These are phyloP conservation scores for Puccinia polysora DNA, from an alignment of 1,284 basidiomycete species.

Conservation along the genomic window DNA sequence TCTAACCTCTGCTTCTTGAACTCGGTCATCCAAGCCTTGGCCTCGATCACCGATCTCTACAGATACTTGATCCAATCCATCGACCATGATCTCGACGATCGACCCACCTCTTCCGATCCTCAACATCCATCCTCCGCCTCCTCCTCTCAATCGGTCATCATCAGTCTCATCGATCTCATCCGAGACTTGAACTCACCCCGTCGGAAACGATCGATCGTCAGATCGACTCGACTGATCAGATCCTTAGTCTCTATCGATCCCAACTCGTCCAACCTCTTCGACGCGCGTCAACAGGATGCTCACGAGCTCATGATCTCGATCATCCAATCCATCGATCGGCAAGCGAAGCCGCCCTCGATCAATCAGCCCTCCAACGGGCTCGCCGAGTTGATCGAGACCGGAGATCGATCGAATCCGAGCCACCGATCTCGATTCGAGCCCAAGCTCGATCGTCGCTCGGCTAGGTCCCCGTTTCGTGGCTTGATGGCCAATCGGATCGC, in stretches of 20 bases:
- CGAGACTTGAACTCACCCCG: constrained; percentile 8
- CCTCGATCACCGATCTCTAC: constrained; percentile 71
- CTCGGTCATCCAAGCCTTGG: constrained; percentile 81
- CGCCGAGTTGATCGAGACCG: constrained; percentile 56
- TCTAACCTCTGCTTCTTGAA: constrained; percentile 95
- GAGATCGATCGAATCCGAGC: constrained; percentile 37
- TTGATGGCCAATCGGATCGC: constrained; percentile 74
- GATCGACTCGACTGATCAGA: constrained; percentile 38
- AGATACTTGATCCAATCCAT: constrained; percentile 65
- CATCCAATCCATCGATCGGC: constrained; percentile 77
- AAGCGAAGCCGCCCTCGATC: constrained; percentile 62
- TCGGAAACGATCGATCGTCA: constrained; percentile 62
- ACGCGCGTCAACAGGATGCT: constrained; percentile 87
- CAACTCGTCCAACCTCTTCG: constrained; percentile 66
- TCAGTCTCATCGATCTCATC: constrained; percentile 61
- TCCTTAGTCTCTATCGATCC: constrained; percentile 46
- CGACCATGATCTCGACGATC: constrained; percentile 53
- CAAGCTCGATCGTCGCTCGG: background rate
- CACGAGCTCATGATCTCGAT: constrained; percentile 90
- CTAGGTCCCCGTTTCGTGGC: constrained; percentile 62
- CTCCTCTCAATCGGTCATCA: constrained; percentile 69
- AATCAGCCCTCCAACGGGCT: constrained; percentile 55
- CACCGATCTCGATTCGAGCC: background rate
- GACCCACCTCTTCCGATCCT: constrained; percentile 68
- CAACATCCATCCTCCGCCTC: constrained; percentile 62